Percentiles rank a stretch among this genome's conserved stretches.
phyloP scores from a whole-genome alignment of 129 eudicot species.

The Scalesia atractyloides region DNA sequence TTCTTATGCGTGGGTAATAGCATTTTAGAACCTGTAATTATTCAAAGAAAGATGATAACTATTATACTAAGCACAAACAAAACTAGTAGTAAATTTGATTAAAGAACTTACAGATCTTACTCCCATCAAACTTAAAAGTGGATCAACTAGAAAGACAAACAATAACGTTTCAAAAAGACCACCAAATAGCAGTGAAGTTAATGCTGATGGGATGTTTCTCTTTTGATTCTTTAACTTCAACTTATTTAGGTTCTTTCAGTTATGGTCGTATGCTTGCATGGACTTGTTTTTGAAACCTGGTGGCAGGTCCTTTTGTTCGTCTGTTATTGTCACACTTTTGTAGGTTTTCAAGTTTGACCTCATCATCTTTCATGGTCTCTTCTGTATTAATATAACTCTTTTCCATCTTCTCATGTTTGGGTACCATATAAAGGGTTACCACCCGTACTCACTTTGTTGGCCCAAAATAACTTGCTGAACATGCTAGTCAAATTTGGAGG shows the following conservation, averaged over 20 bases:
- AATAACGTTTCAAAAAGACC: constrained; percentile 69
- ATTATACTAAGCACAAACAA: background rate
- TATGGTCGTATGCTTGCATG: constrained; percentile 18
- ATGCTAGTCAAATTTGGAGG: too few relatives aligned
- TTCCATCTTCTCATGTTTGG: constrained; percentile 29
- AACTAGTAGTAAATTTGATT: background rate
- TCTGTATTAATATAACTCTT: constrained; percentile 27
- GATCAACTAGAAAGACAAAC: constrained; percentile 57
- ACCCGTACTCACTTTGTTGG: too few relatives aligned
- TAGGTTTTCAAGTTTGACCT: constrained; percentile 34
- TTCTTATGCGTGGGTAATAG: constrained; percentile 60
- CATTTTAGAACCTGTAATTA: constrained; percentile 65
- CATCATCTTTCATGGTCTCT: constrained; percentile 27
- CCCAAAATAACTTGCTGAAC: too few relatives aligned
- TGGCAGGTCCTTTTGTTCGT: constrained; percentile 19
- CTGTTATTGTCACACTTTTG: constrained; percentile 25
- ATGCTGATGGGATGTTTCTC: constrained; percentile 75
- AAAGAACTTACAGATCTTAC: constrained; percentile 57
- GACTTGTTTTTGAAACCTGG: constrained; percentile 32
- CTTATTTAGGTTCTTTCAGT: constrained; percentile 17
- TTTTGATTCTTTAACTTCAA: constrained; percentile 27
- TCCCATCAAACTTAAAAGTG: constrained; percentile 65
- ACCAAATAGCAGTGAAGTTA: constrained; percentile 71
- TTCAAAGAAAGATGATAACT: background rate
- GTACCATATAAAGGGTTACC: too few relatives aligned